phyloP scores from a whole-genome alignment of 441 rosid species.

The Euphorbia celastroides region DNA sequence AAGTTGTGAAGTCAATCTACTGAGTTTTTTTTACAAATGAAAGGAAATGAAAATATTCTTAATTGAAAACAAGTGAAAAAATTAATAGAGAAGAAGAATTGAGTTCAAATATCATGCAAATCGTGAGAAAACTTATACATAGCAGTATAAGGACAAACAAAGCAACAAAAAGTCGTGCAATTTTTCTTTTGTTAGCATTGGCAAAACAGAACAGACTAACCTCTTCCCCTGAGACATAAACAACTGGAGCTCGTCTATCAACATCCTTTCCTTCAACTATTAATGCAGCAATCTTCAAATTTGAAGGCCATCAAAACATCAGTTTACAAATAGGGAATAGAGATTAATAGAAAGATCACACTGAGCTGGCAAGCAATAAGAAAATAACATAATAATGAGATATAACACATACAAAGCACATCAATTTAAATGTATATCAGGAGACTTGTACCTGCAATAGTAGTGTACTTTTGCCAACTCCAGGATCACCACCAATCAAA shows the following conservation, averaged over 20 bases:
- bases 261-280: constrained; percentile 52
- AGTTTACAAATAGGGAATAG: constrained; percentile 1
- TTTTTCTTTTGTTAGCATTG: not conserved
- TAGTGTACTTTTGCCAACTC: constrained; percentile 95
- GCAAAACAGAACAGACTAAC: constrained; percentile 29
- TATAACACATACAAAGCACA: constrained; percentile 2
- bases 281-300: constrained; percentile 66
- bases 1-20: not conserved
- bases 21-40: not conserved
- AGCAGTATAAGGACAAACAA: not conserved
- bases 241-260: constrained; percentile 59
- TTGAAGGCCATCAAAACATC: constrained; percentile 24
- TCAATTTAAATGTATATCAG: not conserved
- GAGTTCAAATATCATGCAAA: not conserved
- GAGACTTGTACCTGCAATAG: constrained; percentile 56
- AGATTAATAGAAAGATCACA: not conserved
- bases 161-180: not conserved
- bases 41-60: not conserved
- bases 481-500: constrained; percentile 93
- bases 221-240: constrained; percentile 97
- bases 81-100: not conserved
- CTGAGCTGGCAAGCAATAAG: constrained; percentile 1
- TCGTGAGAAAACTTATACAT: not conserved
- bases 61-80: not conserved
- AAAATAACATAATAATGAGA: not conserved